Evolutionary conservation across 805 yeast genomes (phyloP).

Genomic region (Yarrowia sp.): DNA sequence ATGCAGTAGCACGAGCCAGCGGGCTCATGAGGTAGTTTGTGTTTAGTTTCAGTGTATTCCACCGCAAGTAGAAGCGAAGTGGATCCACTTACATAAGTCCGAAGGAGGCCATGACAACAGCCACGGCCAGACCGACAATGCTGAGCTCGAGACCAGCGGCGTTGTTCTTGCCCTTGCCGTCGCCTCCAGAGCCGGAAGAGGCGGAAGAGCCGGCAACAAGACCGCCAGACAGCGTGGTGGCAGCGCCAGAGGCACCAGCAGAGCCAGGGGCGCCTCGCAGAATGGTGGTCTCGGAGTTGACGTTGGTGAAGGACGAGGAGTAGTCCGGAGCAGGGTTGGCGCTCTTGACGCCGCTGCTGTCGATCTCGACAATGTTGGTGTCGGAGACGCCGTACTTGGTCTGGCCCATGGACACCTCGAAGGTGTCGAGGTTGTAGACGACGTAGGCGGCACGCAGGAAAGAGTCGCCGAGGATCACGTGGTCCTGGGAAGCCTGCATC

Average conservation of each 20-base stretch:
- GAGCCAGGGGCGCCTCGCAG: slow-evolving; percentile 17
- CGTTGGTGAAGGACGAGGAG: neutral
- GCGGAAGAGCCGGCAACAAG: slow-evolving; percentile 13
- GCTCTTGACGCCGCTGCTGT: slow-evolving; percentile 35
- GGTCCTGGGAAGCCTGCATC: slow-evolving; percentile 37
- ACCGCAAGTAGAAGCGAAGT: too few relatives aligned
- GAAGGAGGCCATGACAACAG: neutral
- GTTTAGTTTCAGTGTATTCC: too few relatives aligned
- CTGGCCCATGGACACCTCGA: slow-evolving; percentile 55
- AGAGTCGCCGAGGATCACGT: slow-evolving; percentile 59
- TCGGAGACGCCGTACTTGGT: slow-evolving; percentile 37
- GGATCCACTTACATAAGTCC: slow-evolving; percentile 1
- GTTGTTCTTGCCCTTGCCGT: neutral
- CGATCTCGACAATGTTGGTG: slow-evolving; percentile 36
- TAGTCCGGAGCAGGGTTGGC: slow-evolving; percentile 35
- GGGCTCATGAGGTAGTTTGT: neutral
- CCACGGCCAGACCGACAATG: slow-evolving; percentile 2
- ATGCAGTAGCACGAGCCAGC: neutral
- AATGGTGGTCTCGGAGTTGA: neutral
- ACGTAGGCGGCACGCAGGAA: slow-evolving; percentile 63
- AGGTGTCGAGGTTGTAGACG: slow-evolving; percentile 62
- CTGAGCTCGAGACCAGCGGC: slow-evolving; percentile 16
- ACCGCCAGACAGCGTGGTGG: slow-evolving; percentile 26
- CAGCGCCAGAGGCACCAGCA: neutral
- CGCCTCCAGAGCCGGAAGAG: neutral